phyloP scores from a whole-genome alignment of 2,329 filamentous ascomycete genomes.

The Gnomoniopsis smithogilvyi region DNA sequence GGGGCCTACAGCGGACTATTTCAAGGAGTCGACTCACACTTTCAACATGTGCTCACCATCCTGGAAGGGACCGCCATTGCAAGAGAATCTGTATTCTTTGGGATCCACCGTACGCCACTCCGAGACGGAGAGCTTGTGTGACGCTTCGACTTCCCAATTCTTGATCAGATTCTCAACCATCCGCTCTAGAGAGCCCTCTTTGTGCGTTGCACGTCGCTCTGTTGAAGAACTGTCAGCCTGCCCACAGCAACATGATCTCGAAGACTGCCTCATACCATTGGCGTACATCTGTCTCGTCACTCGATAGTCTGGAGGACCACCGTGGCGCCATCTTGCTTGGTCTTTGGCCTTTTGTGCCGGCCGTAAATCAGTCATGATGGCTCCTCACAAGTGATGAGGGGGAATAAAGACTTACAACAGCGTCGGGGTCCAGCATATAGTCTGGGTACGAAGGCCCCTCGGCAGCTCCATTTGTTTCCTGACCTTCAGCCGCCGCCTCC shows the following conservation, averaged over 20 bases:
- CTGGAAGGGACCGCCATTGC: slow-evolving; percentile 58
- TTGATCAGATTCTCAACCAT: slow-evolving; percentile 69
- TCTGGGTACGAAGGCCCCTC: slow-evolving; percentile 38
- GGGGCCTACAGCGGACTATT: not conserved
- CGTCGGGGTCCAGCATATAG: slow-evolving; percentile 56
- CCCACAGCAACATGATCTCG: slow-evolving; percentile 11
- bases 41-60: slow-evolving; percentile 62
- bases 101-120: slow-evolving; percentile 66
- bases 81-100: slow-evolving; percentile 57
- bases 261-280: slow-evolving; percentile 45
- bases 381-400: too few species aligned
- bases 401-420: slow-evolving; percentile 38
- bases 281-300: slow-evolving; percentile 59
- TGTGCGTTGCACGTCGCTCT: slow-evolving; percentile 58
- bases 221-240: slow-evolving; percentile 6
- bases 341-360: slow-evolving; percentile 34
- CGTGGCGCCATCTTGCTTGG: slow-evolving; percentile 57
- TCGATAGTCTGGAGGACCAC: slow-evolving; percentile 58
- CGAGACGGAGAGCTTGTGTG: slow-evolving; percentile 57
- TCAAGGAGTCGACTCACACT: slow-evolving; percentile 40
- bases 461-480: not conserved
- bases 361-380: not conserved
- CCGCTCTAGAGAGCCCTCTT: slow-evolving; percentile 51
- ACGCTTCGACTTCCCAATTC: slow-evolving; percentile 71
- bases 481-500: not conserved